These are phyloP conservation scores for Pseudogymnoascus sp. DNA, from an alignment of 2,329 filamentous ascomycete species.

Conservation along the genomic window DNA sequence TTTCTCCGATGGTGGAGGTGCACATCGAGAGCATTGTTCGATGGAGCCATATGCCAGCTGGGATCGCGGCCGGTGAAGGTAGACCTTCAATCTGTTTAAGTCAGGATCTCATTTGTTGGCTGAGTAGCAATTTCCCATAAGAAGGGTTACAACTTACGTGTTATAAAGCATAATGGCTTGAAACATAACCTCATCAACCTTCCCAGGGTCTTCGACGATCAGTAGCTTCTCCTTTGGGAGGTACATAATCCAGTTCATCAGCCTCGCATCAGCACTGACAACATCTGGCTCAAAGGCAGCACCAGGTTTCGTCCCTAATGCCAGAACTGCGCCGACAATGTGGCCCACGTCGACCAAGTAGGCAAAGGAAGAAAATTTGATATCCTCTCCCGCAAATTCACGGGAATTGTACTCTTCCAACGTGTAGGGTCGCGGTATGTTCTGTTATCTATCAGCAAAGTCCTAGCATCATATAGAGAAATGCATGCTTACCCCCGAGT, in stretches of 20 bases:
- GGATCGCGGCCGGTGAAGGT: constrained; percentile 22
- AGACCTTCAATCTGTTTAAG: constrained; percentile 17
- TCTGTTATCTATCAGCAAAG: constrained; percentile 19
- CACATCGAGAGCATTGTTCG: constrained; percentile 18
- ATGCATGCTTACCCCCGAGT: constrained; percentile 29
- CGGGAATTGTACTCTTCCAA: constrained; percentile 30
- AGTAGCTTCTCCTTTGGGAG: constrained; percentile 34
- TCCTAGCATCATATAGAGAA: constrained; percentile 1
- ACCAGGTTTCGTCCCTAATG: constrained; percentile 22
- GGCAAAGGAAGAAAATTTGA: constrained; percentile 33
- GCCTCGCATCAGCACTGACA: constrained; percentile 30
- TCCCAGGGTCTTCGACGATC: constrained; percentile 30
- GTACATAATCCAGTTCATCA: constrained; percentile 33
- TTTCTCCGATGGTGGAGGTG: constrained; percentile 14
- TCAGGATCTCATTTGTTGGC: neutral
- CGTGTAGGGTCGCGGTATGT: constrained; percentile 30
- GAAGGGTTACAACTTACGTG: constrained; percentile 25
- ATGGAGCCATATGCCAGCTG: constrained; percentile 19
- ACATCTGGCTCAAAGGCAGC: constrained; percentile 23
- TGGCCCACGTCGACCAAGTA: constrained; percentile 33
- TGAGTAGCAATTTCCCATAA: neutral
- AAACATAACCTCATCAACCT: constrained; percentile 33
- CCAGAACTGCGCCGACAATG: constrained; percentile 28
- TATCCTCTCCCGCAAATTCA: constrained; percentile 28
- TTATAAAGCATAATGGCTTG: constrained; percentile 30